Evolutionary conservation across 345 rosid species (phyloP), one percentile per base, ranked within the genome.

Genomic region (Aegle marmelos): DNA sequence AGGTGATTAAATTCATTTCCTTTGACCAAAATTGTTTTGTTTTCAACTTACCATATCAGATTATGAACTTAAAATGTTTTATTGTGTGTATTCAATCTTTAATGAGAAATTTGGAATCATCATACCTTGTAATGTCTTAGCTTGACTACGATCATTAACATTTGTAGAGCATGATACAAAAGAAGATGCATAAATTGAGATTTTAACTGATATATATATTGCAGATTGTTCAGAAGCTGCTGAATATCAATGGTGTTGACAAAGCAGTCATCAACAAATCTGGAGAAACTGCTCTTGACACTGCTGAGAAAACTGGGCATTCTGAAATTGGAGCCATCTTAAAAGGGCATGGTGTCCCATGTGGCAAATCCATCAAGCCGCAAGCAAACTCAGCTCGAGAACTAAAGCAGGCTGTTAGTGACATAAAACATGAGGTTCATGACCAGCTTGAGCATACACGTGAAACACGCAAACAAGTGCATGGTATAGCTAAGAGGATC

Each of bases 381-480:
- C 81, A 65, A 37, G 37, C 80, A 59, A 82, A 71, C 25, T 72
- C 82, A 27, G 94, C 89, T 72, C 87, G 88, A 57, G 93, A 88
- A 61, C 80, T 96, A 36, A 94, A 94, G 79, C 97, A 92, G 85
- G 89, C 97, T 0, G 99, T 94, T 3, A 96, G 97, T 50, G 98
- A 96, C 69, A 94, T 96, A 62, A 92, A 91, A 76, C 92, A 94
- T 34, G 97, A 85, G 84, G 99, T 93, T 31, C 92, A 93, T 72
- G 76, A 89, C 79, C 99, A 94, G 88, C 88, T 92, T 0, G 87
- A 90, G 82, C 94, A 92, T 78, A 88, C 98, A 4, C 86, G 85
- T 11, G 82, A 70, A 68, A 92, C 99, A 17, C 78, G 94, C 79
- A 92, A 88, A 82, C 88, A 84, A 0, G 89, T 93, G 28, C 98